A percentile compares a stretch with the other conserved stretches of the same genome.
Conservation (phyloP, 345 rosid species). For the Populus deltoides region DNA sequence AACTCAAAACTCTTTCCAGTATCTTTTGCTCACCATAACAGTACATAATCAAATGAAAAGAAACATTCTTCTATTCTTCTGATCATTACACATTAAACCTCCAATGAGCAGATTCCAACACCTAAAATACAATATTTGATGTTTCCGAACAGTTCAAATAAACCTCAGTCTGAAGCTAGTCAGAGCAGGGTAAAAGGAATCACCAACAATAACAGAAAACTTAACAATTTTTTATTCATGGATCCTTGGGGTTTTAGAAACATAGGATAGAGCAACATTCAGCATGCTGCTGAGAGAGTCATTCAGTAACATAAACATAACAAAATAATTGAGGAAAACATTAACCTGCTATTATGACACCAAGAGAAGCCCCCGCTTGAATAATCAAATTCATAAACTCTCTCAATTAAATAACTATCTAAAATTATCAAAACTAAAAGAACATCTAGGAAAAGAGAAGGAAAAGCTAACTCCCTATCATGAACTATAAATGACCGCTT, state of each 20-base stretch:
- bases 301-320: not conserved
- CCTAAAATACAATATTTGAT: not conserved
- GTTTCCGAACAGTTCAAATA: not conserved
- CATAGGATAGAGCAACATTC: not conserved
- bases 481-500: not conserved
- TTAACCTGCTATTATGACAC: not conserved
- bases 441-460: not conserved
- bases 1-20: not conserved
- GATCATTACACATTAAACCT: not conserved
- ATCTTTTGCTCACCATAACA: not conserved
- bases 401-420: not conserved
- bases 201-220: not conserved
- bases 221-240: not conserved
- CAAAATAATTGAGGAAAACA: not conserved
- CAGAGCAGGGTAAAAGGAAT: not conserved
- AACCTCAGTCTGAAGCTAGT: not conserved
- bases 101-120: not conserved
- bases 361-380: not conserved
- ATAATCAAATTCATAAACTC: not conserved
- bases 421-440: not conserved
- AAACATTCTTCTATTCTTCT: not conserved
- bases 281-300: not conserved
- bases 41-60: not conserved
- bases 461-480: not conserved
- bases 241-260: not conserved